Evolutionary conservation across 2,329 filamentous ascomycete genomes (phyloP).

Genomic region (Ophiocordyceps sinensis): DNA sequence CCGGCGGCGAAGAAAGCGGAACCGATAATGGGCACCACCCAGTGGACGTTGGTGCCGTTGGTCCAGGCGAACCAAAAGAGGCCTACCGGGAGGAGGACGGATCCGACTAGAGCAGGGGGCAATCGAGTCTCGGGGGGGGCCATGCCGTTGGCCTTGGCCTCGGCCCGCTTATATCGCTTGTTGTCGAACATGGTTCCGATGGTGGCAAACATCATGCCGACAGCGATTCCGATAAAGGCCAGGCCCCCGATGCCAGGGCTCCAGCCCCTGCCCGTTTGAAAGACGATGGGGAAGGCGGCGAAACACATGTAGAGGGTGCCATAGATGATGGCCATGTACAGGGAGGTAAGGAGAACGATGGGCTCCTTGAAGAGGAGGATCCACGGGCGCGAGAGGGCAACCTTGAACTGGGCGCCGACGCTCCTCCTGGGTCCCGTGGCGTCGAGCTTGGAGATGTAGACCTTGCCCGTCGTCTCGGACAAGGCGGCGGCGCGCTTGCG

Average conservation of each 20-base stretch:
- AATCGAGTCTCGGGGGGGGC: conserved; percentile 51
- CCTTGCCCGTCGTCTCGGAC: conserved; percentile 36
- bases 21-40: conserved; percentile 33
- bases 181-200: conserved; percentile 37
- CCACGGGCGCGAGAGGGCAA: conserved; percentile 48
- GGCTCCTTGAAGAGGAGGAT: conserved; percentile 51
- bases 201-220: conserved; percentile 47
- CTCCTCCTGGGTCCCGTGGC: conserved; percentile 25
- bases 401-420: conserved; percentile 34
- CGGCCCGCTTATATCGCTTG: conserved; percentile 31
- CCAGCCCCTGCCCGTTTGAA: conserved; percentile 42
- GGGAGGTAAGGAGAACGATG: conserved; percentile 46
- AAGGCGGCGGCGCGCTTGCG: conserved; percentile 35
- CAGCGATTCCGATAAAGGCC: conserved; percentile 48
- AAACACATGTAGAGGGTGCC: conserved; percentile 41
- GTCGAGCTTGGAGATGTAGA: conserved; percentile 37
- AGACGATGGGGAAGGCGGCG: conserved; percentile 45
- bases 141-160: conserved; percentile 33
- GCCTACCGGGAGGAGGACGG: conserved; percentile 40
- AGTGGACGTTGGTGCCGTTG: conserved; percentile 39
- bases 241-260: conserved; percentile 42
- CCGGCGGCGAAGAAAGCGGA: conserved; percentile 38
- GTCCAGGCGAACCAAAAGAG: conserved; percentile 57
- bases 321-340: conserved; percentile 49
- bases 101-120: conserved; percentile 44